These are phyloP conservation scores for Magnolia sinica DNA, from an alignment of 164 flowering plant species.

Conservation along the genomic window DNA sequence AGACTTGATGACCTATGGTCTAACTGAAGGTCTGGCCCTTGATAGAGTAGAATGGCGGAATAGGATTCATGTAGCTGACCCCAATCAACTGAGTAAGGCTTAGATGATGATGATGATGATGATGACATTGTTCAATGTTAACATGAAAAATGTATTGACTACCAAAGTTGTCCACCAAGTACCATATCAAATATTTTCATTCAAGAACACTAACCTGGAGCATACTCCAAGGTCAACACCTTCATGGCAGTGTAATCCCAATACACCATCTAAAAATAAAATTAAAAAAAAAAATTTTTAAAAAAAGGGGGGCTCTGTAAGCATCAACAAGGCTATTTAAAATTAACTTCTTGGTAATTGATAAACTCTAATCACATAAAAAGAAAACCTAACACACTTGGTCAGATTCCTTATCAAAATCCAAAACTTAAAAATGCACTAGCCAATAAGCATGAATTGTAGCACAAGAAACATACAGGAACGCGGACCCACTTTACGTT, in stretches of 20 bases:
- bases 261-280: constrained; percentile 71
- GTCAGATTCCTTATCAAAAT: background rate
- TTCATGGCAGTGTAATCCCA: constrained; percentile 92
- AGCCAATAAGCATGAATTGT: constrained; percentile 10
- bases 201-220: constrained; percentile 59
- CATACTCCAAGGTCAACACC: constrained; percentile 93
- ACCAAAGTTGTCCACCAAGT: background rate
- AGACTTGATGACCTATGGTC: no score
- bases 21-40: no score
- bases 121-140: no score
- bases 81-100: no score
- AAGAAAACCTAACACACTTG: background rate
- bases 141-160: no score
- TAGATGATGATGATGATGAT: no score
- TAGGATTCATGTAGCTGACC: no score
- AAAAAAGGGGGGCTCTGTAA: background rate
- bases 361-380: background rate
- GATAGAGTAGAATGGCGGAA: no score
- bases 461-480: constrained; percentile 73
- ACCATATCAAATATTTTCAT: background rate
- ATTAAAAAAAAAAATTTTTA: constrained; percentile 17
- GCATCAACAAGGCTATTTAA: background rate
- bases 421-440: background rate
- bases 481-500: constrained; percentile 95
- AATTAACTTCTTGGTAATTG: background rate